Base-by-base conservation (phyloP, 306 rosid species). In the Vigna trinervia region DNA sequence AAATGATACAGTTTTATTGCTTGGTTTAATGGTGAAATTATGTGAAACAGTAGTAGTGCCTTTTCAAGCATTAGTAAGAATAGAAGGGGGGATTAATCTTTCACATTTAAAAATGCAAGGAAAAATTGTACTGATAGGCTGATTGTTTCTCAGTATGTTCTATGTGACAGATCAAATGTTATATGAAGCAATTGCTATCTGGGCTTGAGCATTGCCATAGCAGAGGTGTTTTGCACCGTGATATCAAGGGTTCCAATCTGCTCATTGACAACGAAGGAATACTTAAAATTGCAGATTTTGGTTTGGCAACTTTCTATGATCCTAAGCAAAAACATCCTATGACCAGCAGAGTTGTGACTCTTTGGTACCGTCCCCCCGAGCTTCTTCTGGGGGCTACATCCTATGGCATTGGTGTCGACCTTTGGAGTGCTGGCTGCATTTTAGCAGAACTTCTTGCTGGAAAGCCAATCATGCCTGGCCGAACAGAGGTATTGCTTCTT, bases 351-450 rank as follows among this genome's bases (percentile, higher is more conserved):
- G 98, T 93, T 26, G 97, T 93, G 69, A 93, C 98, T 30, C 97
- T 93, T 36, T 93, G 98, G 98, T 93, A 93, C 80, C 93, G 98
- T 2, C 96, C 98, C 2, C 98, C 98, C 5, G 98, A 93, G 84
- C 91, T 93, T 80, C 95, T 93, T 80, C 97, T 93, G 66, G 98
- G 98, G 59, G 96, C 97, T 80, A 87, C 92, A 20, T 70, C 34
- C 45, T 93, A 93, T 36, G 90, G 93, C 61, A 88, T 78, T 52
- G 89, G 91, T 57, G 75, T 93, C 36, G 98, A 93, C 83, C 90
- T 93, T 43, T 93, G 98, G 98, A 93, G 98, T 67, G 98, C 92
- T 63, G 98, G 98, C 66, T 93, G 98, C 89, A 93, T 93, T 83
- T 86, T 93, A 83, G 97, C 92, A 2, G 98, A 93, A 86, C 81